phyloP scores from a whole-genome alignment of 371 early-diverging fungal species.

The Saksenaea vasiformis region DNA sequence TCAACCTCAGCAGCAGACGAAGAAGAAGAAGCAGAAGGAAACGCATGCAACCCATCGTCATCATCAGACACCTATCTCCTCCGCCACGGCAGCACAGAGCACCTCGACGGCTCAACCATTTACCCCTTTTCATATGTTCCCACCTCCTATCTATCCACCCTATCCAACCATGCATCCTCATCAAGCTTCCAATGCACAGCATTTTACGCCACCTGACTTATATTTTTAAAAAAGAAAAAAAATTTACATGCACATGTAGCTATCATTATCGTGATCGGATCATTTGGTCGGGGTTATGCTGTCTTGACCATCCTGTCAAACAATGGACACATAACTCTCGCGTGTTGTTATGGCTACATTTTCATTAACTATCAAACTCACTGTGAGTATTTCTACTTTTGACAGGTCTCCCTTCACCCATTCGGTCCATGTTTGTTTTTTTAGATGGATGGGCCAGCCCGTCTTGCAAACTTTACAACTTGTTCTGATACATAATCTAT shows the following conservation, averaged over 20 bases:
- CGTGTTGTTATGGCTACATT: too few species aligned
- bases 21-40: too few species aligned
- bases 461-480: too few species aligned
- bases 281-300: neutral
- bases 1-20: neutral
- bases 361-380: too few species aligned
- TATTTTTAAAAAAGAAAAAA: slow-evolving; percentile 23
- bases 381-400: too few species aligned
- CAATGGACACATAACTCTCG: too few species aligned
- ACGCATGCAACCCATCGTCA: too few species aligned
- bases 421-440: too few species aligned
- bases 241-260: neutral
- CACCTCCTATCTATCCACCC: neutral
- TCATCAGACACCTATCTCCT: neutral
- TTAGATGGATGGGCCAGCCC: too few species aligned
- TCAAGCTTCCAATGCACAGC: neutral
- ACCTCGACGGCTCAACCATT: neutral
- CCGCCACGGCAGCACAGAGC: neutral
- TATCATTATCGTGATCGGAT: neutral
- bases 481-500: too few species aligned
- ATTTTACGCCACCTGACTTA: slow-evolving; percentile 41
- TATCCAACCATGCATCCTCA: neutral
- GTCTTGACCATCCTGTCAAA: too few species aligned
- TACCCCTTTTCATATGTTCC: neutral
- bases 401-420: too few species aligned